These are phyloP conservation scores for Patellifolia procumbens DNA, from an alignment of 179 eudicot species.

Conservation along the genomic window DNA sequence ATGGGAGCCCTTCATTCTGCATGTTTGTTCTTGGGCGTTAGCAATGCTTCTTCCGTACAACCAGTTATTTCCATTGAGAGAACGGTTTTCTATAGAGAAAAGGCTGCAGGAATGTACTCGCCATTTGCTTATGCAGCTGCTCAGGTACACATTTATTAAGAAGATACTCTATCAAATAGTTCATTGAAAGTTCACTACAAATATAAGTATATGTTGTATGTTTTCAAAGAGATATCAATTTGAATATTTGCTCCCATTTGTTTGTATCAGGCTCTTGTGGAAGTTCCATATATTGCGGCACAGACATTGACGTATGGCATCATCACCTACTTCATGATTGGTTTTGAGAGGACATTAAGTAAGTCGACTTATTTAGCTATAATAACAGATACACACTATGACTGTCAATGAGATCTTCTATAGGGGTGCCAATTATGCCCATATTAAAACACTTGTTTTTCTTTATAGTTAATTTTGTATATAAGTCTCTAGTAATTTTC, in stretches of 20 bases:
- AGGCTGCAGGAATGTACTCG: constrained; percentile 94
- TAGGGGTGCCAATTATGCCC: too few relatives aligned
- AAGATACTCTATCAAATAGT: too few relatives aligned
- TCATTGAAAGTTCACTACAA: too few relatives aligned
- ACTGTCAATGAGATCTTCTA: too few relatives aligned
- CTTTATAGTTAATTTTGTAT: too few relatives aligned
- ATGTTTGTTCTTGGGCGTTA: constrained; percentile 80
- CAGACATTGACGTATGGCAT: constrained; percentile 68
- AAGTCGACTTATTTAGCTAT: too few relatives aligned
- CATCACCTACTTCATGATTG: constrained; percentile 87
- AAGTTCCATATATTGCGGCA: constrained; percentile 69
- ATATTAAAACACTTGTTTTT: too few relatives aligned
- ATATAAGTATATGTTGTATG: too few relatives aligned
- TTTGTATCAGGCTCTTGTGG: constrained; percentile 69
- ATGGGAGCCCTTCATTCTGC: constrained; percentile 77
- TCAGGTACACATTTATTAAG: constrained; percentile 55
- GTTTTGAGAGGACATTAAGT: constrained; percentile 70
- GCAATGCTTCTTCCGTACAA: constrained; percentile 86
- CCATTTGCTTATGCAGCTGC: constrained; percentile 84
- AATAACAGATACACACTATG: too few relatives aligned
- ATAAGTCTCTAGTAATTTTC: too few relatives aligned
- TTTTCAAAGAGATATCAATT: neutral
- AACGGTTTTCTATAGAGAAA: constrained; percentile 89
- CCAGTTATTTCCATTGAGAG: constrained; percentile 86
- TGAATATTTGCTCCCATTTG: constrained; percentile 13